A percentile compares a stretch with the other conserved stretches of the same genome.
Conservation (phyloP, 2,329 filamentous ascomycete genomes). For the Venturia pyrina region DNA sequence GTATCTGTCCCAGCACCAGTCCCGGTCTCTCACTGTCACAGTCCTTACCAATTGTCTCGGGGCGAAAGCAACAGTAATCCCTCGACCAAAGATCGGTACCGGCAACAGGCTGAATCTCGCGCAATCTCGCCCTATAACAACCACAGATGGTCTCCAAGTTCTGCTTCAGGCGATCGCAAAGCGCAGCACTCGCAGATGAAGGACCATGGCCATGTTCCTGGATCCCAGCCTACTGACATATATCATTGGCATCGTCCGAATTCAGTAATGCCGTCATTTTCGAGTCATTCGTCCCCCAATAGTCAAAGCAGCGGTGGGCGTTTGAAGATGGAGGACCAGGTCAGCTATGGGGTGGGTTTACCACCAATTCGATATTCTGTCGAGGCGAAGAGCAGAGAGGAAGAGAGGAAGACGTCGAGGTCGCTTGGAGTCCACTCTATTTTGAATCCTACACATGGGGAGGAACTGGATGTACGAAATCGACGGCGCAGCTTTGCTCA, state of each 20-base stretch:
- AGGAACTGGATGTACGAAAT: slow-evolving; percentile 22
- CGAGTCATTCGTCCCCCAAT: not conserved
- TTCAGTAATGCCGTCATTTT: not conserved
- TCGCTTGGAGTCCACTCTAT: slow-evolving; percentile 36
- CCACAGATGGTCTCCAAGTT: slow-evolving; percentile 6
- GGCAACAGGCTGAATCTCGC: not conserved
- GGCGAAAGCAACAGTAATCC: not conserved
- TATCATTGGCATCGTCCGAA: not conserved
- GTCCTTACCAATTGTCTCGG: not conserved
- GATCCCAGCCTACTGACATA: not conserved
- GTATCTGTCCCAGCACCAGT: not conserved
- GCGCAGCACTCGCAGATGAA: slow-evolving; percentile 11
- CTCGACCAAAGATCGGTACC: not conserved
- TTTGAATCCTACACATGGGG: slow-evolving; percentile 32
- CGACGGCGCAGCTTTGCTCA: slow-evolving; percentile 34
- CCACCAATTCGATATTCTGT: not conserved
- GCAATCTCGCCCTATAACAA: not conserved
- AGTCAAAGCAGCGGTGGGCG: not conserved
- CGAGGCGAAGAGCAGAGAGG: not conserved
- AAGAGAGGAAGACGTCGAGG: slow-evolving; percentile 17
- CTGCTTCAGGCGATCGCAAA: not conserved
- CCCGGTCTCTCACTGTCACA: not conserved
- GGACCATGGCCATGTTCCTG: slow-evolving; percentile 5
- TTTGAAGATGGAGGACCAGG: not conserved
- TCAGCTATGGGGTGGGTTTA: not conserved